Evolutionary conservation across 1,284 basidiomycete genomes (phyloP).

Genomic region (Ceratorhiza oryzae-sativae): DNA sequence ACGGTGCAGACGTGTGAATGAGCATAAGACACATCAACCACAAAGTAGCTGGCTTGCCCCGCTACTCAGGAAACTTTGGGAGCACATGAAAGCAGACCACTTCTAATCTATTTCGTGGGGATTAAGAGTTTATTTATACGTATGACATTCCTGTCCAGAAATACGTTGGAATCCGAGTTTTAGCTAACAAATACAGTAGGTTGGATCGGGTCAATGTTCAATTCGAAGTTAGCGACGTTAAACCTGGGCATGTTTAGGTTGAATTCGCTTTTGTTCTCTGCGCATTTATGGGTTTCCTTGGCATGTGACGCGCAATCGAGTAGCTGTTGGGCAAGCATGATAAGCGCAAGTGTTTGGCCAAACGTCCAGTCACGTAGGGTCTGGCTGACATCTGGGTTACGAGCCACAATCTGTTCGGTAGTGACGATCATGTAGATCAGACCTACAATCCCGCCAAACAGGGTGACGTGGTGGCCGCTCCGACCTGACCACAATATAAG

Average conservation of each 20-base stretch:
- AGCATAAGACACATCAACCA: too few relatives aligned
- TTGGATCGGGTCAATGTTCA: neutral
- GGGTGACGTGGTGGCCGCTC: neutral
- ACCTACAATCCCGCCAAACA: slow-evolving; percentile 13
- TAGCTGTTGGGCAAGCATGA: slow-evolving; percentile 25
- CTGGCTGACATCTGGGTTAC: neutral
- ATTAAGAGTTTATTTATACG: too few relatives aligned
- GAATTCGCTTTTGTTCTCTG: neutral
- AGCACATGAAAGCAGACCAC: too few relatives aligned
- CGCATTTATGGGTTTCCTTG: neutral
- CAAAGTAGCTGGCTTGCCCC: too few relatives aligned
- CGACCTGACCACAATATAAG: neutral
- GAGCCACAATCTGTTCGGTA: slow-evolving; percentile 13
- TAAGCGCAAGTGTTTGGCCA: slow-evolving; percentile 22
- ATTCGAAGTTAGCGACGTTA: neutral
- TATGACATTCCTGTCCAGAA: too few relatives aligned
- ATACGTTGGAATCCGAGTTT: too few relatives aligned
- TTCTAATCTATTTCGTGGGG: too few relatives aligned
- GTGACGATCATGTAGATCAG: slow-evolving; percentile 31
- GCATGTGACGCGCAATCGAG: neutral
- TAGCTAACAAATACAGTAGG: too few relatives aligned
- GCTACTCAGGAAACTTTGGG: too few relatives aligned
- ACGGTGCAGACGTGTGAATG: too few relatives aligned
- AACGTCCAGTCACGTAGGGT: slow-evolving; percentile 7
- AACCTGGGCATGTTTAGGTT: neutral